These are phyloP conservation scores for Alternaria consortialis DNA, from an alignment of 2,329 filamentous ascomycete genomes.

Conservation along the genomic window DNA sequence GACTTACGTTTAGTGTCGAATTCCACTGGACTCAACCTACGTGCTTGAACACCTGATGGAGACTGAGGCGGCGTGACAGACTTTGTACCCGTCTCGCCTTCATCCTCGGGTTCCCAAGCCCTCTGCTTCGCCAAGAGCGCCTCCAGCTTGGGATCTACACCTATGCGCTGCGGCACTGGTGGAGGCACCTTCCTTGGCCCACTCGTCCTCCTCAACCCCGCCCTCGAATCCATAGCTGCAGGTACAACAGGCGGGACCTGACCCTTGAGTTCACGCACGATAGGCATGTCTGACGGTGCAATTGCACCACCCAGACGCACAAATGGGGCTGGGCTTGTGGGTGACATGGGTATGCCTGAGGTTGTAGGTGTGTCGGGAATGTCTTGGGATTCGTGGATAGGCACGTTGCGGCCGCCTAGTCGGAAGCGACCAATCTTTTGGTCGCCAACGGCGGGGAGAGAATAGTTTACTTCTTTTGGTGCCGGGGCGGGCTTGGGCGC, in stretches of 20 bases:
- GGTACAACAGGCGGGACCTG: conserved; percentile 7
- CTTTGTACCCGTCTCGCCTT: neutral
- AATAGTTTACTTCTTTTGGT: conserved; percentile 25
- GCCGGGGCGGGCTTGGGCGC: conserved; percentile 6
- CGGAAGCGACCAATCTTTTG: conserved; percentile 32
- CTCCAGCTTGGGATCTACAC: conserved; percentile 15
- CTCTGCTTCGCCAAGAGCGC: conserved; percentile 23
- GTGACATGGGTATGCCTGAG: conserved; percentile 14
- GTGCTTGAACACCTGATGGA: conserved; percentile 12
- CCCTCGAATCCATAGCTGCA: conserved; percentile 5
- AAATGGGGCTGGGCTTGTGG: conserved; percentile 17
- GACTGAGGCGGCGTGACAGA: conserved; percentile 20
- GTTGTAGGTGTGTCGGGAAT: conserved; percentile 14
- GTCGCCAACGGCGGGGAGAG: conserved; percentile 23
- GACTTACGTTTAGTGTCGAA: conserved; percentile 20
- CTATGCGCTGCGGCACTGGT: conserved; percentile 8
- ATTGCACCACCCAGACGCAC: neutral
- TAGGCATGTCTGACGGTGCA: conserved; percentile 15
- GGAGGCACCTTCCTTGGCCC: conserved; percentile 5
- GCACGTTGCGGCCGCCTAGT: conserved; percentile 32
- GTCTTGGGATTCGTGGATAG: conserved; percentile 36
- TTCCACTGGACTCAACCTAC: conserved; percentile 9
- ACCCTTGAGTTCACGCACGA: conserved; percentile 17
- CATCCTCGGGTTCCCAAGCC: conserved; percentile 17
- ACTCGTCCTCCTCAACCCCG: conserved; percentile 5